Percentiles rank a stretch among this genome's conserved stretches.
phyloP scores from a whole-genome alignment of 2,329 filamentous ascomycete genomes.

The Erysiphe pulchra region DNA sequence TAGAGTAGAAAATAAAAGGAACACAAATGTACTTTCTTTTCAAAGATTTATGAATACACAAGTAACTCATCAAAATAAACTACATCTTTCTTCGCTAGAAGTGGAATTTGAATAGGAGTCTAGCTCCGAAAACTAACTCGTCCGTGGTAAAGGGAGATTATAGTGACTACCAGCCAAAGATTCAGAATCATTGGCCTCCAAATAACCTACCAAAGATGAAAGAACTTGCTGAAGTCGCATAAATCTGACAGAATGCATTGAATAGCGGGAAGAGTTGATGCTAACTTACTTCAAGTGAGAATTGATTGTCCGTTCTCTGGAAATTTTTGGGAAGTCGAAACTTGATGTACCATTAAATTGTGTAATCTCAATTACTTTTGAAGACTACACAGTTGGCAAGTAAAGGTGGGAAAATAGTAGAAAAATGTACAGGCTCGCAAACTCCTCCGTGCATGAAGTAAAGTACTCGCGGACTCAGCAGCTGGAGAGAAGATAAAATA shows the following conservation, averaged over 20 bases:
- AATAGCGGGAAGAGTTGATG: not conserved
- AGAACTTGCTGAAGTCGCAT: not conserved
- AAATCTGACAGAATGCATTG: not conserved
- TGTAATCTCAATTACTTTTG: not conserved
- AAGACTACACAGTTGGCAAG: not conserved
- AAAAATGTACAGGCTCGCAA: not conserved
- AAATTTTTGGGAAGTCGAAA: not conserved
- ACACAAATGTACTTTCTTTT: not conserved
- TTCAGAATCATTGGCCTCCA: not conserved
- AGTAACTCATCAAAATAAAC: not conserved
- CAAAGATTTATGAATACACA: not conserved
- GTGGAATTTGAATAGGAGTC: not conserved
- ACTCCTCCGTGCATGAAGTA: not conserved
- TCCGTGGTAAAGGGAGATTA: not conserved
- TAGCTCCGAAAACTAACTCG: not conserved
- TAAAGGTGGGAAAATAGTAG: not conserved
- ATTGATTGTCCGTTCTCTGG: not conserved
- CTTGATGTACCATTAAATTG: not conserved
- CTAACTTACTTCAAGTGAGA: not conserved
- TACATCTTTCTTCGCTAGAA: not conserved
- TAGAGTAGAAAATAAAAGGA: not conserved
- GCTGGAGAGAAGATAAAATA: not conserved
- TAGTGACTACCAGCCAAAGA: not conserved
- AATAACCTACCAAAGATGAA: not conserved
- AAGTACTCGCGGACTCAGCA: not conserved